phyloP scores from a whole-genome alignment of 2,329 filamentous ascomycete species.

The Penicillium crustosum region DNA sequence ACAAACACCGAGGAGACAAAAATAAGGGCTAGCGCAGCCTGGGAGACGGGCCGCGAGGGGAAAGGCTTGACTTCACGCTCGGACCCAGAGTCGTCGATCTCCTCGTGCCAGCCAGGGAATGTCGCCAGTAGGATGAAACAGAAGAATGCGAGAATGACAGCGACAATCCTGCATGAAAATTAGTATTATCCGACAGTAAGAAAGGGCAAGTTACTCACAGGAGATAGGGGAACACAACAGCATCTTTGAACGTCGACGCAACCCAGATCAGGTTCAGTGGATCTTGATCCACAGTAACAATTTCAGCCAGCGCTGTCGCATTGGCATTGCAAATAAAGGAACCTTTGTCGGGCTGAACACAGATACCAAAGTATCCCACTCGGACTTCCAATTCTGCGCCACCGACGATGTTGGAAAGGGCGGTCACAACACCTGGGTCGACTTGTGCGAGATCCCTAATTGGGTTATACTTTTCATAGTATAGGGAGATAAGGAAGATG shows the following conservation, averaged over 20 bases:
- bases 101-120: constrained; percentile 96
- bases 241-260: constrained; percentile 94
- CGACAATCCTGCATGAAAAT: constrained; percentile 70
- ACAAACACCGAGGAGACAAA: constrained; percentile 68
- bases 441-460: constrained; percentile 83
- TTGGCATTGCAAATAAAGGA: constrained; percentile 97
- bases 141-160: constrained; percentile 94
- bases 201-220: constrained; percentile 62
- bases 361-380: constrained; percentile 98
- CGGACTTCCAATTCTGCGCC: constrained; percentile 80
- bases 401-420: constrained; percentile 87
- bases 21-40: constrained; percentile 89
- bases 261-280: constrained; percentile 97
- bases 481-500: constrained; percentile 98
- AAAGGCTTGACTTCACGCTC: constrained; percentile 93
- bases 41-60: constrained; percentile 85
- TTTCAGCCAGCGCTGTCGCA: constrained; percentile 85
- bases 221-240: constrained; percentile 95
- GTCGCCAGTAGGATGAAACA: constrained; percentile 93
- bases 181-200: neutral
- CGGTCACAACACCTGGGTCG: constrained; percentile 79
- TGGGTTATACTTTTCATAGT: constrained; percentile 85
- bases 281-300: constrained; percentile 87
- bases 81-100: constrained; percentile 74
- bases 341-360: constrained; percentile 86